phyloP scores from a whole-genome alignment of 805 yeast genomes.

The Cyberlindnera suaveolens region DNA sequence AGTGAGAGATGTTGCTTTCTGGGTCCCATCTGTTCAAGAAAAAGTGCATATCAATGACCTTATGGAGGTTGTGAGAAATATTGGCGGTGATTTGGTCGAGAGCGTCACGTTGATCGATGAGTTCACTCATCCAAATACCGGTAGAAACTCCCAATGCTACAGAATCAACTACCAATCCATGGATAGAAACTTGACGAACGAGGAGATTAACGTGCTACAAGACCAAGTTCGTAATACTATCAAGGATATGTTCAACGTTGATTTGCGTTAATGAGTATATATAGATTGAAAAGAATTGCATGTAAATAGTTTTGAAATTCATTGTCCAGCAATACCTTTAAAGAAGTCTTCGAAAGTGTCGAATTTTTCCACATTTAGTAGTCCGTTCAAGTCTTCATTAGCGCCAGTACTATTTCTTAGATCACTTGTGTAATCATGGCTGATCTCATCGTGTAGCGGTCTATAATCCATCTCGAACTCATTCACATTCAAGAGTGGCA shows the following conservation, averaged over 20 bases:
- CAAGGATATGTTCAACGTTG: slow-evolving; percentile 45
- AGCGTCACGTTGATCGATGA: slow-evolving; percentile 76
- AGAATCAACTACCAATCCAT: slow-evolving; percentile 89
- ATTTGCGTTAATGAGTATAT: slow-evolving; percentile 35
- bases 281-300: background rate
- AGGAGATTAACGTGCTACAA: slow-evolving; percentile 75
- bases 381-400: background rate
- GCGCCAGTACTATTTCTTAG: slow-evolving; percentile 2
- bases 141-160: slow-evolving; percentile 74
- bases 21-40: slow-evolving; percentile 52
- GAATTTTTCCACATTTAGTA: slow-evolving; percentile 20
- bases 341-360: slow-evolving; percentile 53
- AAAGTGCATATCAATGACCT: slow-evolving; percentile 76
- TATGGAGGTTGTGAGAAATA: slow-evolving; percentile 84
- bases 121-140: slow-evolving; percentile 80
- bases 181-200: slow-evolving; percentile 86
- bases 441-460: slow-evolving; percentile 24
- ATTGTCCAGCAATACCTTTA: slow-evolving; percentile 31
- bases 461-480: slow-evolving; percentile 14
- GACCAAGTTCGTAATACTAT: slow-evolving; percentile 56
- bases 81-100: slow-evolving; percentile 86
- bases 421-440: slow-evolving; percentile 16
- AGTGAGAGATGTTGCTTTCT: slow-evolving; percentile 82
- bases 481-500: background rate
- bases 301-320: background rate